A percentile compares a stretch with the other conserved stretches of the same genome.
Evolutionary conservation across 768 basidiomycete species (phyloP).

Genomic region (Trametes punicea): DNA sequence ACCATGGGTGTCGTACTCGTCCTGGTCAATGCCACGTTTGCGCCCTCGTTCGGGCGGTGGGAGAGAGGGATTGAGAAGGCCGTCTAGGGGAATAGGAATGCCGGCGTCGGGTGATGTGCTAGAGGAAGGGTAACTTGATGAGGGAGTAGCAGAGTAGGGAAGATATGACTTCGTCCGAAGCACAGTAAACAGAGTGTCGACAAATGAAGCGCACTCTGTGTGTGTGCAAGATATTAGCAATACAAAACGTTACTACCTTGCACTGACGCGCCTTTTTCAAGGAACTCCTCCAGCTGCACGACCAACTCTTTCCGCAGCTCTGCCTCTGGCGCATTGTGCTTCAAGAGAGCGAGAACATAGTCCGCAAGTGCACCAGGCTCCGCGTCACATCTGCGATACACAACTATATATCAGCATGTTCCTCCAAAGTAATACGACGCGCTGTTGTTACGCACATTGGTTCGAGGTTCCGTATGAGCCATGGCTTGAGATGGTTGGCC

Average conservation of each 20-base stretch:
- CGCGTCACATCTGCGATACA: constrained; percentile 78
- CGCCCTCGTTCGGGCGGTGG: constrained; percentile 51
- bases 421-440: neutral
- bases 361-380: constrained; percentile 92
- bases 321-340: constrained; percentile 79
- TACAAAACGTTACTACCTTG: constrained; percentile 13
- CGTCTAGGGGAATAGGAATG: constrained; percentile 79
- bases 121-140: constrained; percentile 33
- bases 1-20: constrained; percentile 58
- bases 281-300: constrained; percentile 83
- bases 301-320: constrained; percentile 80
- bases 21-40: constrained; percentile 64
- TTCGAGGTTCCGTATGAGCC: constrained; percentile 86
- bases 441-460: constrained; percentile 71
- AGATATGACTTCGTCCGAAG: constrained; percentile 84
- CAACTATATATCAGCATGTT: constrained; percentile 10
- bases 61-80: constrained; percentile 44
- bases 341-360: constrained; percentile 90
- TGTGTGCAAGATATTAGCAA: constrained; percentile 14
- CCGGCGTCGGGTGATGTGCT: constrained; percentile 52
- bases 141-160: constrained; percentile 57
- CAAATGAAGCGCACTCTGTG: constrained; percentile 68
- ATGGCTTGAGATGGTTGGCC: constrained; percentile 69
- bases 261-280: constrained; percentile 71
- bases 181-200: constrained; percentile 81